phyloP scores from a whole-genome alignment of 2,329 filamentous ascomycete genomes.

The Metarhizium guizhouense region DNA sequence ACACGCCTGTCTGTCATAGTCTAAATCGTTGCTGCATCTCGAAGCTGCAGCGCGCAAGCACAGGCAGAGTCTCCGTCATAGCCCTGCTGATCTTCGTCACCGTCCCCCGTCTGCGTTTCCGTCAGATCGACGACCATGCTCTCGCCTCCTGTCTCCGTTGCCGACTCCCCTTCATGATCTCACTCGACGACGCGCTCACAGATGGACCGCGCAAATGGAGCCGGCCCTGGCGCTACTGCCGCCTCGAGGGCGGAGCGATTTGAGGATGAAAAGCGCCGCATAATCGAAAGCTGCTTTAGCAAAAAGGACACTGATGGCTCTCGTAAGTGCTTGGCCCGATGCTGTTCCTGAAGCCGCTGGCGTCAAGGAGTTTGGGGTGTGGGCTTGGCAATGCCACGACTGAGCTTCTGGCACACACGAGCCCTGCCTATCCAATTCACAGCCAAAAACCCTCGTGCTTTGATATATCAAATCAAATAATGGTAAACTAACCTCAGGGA shows the following conservation, averaged over 20 bases:
- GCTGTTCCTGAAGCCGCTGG: not conserved
- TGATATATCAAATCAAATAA: no score
- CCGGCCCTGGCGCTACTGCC: constrained; percentile 24
- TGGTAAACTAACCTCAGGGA: constrained; percentile 5
- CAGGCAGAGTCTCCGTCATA: not conserved
- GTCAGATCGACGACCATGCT: constrained; percentile 8
- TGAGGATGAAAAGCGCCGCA: constrained; percentile 92
- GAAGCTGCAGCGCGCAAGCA: constrained; percentile 3
- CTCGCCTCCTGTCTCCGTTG: constrained; percentile 1
- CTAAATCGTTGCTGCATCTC: not conserved
- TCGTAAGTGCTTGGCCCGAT: constrained; percentile 45
- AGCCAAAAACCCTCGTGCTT: not conserved
- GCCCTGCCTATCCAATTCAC: not conserved
- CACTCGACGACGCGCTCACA: constrained; percentile 8
- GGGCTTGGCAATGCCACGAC: not conserved
- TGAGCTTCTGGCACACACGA: not conserved
- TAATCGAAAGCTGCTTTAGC: constrained; percentile 88
- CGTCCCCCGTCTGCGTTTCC: not conserved
- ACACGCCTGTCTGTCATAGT: not conserved
- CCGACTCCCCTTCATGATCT: constrained; percentile 12
- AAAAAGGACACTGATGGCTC: constrained; percentile 84
- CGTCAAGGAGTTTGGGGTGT: not conserved
- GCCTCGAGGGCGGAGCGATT: constrained; percentile 65
- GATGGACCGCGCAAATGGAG: constrained; percentile 32
- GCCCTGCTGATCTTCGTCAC: not conserved